Evolutionary conservation across 352 stramenopile species (phyloP).

Genomic region (Elongisporangium senticosum): DNA sequence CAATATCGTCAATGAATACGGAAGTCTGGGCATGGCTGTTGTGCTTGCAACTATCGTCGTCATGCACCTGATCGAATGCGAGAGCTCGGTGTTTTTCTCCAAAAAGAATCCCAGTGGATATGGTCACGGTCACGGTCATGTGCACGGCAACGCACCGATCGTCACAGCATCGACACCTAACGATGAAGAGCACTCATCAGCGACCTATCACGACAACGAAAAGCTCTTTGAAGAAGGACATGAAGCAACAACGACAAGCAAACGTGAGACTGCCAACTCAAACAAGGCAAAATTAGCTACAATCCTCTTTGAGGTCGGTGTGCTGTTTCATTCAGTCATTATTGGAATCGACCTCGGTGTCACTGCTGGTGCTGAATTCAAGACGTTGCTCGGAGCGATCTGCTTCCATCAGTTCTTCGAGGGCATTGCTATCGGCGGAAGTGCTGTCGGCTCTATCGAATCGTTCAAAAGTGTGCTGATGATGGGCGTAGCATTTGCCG

Average conservation of each 20-base stretch:
- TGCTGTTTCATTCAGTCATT: conserved; percentile 68
- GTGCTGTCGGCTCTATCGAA: conserved; percentile 32
- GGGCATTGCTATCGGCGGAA: conserved; percentile 49
- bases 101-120: conserved; percentile 11
- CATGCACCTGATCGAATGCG: conserved; percentile 67
- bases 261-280: conserved; percentile 8
- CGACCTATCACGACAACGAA: conserved; percentile 9
- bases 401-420: conserved; percentile 81
- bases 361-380: conserved; percentile 37
- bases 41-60: conserved; percentile 54
- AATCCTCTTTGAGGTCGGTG: conserved; percentile 45
- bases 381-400: conserved; percentile 53
- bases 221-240: conserved; percentile 5
- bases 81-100: conserved; percentile 51
- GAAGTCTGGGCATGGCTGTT: conserved; percentile 40
- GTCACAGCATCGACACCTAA: conserved; percentile 12
- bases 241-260: background rate
- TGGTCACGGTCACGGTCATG: conserved; percentile 25
- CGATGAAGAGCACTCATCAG: conserved; percentile 5
- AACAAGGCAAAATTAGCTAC: conserved; percentile 36
- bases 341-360: conserved; percentile 61
- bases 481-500: conserved; percentile 42
- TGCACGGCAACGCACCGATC: conserved; percentile 13
- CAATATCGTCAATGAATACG: conserved; percentile 43
- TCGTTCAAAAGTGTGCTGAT: conserved; percentile 31